phyloP scores from a whole-genome alignment of 192 early-diverging fungal species.

The Coemansia sp. region DNA sequence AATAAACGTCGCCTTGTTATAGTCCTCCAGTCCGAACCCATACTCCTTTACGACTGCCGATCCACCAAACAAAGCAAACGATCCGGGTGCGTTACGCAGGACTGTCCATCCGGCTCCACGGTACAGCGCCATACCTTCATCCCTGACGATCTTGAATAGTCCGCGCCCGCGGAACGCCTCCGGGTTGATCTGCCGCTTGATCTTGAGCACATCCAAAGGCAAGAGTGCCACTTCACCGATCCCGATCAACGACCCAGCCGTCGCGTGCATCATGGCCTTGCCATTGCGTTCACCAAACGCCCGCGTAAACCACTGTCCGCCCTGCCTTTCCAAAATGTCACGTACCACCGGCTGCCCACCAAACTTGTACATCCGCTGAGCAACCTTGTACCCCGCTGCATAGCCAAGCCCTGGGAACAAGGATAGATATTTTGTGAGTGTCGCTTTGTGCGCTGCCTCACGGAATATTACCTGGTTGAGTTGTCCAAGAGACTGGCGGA shows the following conservation, averaged over 20 bases:
- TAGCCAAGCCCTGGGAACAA: slow-evolving; percentile 97
- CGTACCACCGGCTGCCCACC: slow-evolving; percentile 96
- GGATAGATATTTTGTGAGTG: slow-evolving; percentile 81
- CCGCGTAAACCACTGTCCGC: slow-evolving; percentile 69
- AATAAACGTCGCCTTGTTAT: slow-evolving; percentile 95
- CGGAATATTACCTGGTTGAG: slow-evolving; percentile 90
- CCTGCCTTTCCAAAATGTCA: slow-evolving; percentile 84
- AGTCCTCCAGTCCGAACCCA: slow-evolving; percentile 85
- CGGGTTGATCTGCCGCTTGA: slow-evolving; percentile 95
- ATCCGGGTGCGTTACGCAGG: slow-evolving; percentile 96
- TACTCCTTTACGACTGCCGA: slow-evolving; percentile 93
- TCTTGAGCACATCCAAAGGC: slow-evolving; percentile 96
- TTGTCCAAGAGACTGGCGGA: slow-evolving; percentile 62
- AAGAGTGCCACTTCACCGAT: slow-evolving; percentile 96
- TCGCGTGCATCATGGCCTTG: slow-evolving; percentile 97
- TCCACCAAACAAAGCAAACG: slow-evolving; percentile 94
- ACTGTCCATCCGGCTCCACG: slow-evolving; percentile 96
- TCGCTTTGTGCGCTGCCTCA: slow-evolving; percentile 72
- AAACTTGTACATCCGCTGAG: slow-evolving; percentile 98
- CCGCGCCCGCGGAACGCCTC: slow-evolving; percentile 82
- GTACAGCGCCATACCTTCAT: slow-evolving; percentile 92
- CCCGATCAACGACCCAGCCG: slow-evolving; percentile 93
- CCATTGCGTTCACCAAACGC: slow-evolving; percentile 91
- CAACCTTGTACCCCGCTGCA: slow-evolving; percentile 97
- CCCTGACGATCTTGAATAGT: slow-evolving; percentile 68